These are phyloP conservation scores for Aspergillus sp. DNA, from an alignment of 2,329 filamentous ascomycete genomes.

Conservation along the genomic window DNA sequence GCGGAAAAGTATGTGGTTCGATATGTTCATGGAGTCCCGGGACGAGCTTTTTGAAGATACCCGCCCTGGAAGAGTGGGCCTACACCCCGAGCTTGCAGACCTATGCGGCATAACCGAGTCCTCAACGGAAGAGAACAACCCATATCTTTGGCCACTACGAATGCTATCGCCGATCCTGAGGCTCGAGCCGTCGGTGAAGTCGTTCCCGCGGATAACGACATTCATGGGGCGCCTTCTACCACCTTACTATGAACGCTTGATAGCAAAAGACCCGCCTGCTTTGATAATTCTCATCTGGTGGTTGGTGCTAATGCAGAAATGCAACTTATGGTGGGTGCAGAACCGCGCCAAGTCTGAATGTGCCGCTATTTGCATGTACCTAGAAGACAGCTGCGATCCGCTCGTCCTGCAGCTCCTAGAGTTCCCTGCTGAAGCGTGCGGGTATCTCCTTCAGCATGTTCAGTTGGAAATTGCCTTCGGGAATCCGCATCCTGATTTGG, in stretches of 20 bases:
- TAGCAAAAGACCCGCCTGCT: conserved; percentile 31
- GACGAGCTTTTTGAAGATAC: conserved; percentile 28
- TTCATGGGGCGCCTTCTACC: conserved; percentile 37
- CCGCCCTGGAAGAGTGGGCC: conserved; percentile 25
- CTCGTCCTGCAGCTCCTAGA: conserved; percentile 29
- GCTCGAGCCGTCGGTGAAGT: conserved; percentile 23
- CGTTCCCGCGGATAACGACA: conserved; percentile 26
- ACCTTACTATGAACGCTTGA: conserved; percentile 29
- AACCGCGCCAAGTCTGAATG: conserved; percentile 34
- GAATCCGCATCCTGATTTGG: no score
- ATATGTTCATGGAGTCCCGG: conserved; percentile 29
- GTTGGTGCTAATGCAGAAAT: conserved; percentile 30
- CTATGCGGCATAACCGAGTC: conserved; percentile 34
- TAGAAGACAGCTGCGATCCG: conserved; percentile 31
- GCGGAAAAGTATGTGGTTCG: conserved; percentile 35
- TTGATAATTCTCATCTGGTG: conserved; percentile 37
- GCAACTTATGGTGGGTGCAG: conserved; percentile 32
- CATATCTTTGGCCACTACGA: conserved; percentile 38
- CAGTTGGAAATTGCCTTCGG: not conserved
- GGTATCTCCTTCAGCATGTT: conserved; percentile 30
- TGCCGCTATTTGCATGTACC: conserved; percentile 37
- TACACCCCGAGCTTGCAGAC: conserved; percentile 33
- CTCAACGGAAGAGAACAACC: conserved; percentile 31
- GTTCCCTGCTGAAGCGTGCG: conserved; percentile 34
- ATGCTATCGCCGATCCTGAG: conserved; percentile 35